Evolutionary conservation across 176 grass and related monocot species (phyloP), one percentile per base, ranked within the genome.

Genomic region (Alopecurus myosuroides): DNA sequence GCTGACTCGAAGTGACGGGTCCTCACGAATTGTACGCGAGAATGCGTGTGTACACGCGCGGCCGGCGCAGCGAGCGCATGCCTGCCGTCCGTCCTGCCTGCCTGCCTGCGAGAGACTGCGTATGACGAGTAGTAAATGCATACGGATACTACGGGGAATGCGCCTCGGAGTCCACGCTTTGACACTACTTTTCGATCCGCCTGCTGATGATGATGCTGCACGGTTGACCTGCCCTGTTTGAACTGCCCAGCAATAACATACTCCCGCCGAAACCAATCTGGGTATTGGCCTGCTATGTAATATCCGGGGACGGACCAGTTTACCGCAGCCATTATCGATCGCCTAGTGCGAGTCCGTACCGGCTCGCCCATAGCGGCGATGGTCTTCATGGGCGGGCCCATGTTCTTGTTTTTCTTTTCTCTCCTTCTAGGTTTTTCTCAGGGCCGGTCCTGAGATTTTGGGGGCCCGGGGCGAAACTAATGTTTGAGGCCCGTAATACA

Each of bases 1-100:
- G 44, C 74, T 87, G 82, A 85, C 69, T 80, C 77, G 82, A 89
- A 89, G 87, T 76, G 82, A 85, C 82, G 65, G 56, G 69, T 68
- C 77, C 81, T 84, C 9, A 3, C 26, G 77, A 78, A 72, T 81
- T 72, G 74, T 60, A 88, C 69, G 87, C 67, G 76, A 36, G 85
- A 40, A 70, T 70, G 64, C 35, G 40, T 77, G 72, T 77, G 15
- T 48, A n/a, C 35, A 61, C 36, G 78, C 77, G 37, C 80, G 81
- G 11, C 40, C 80, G 81, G 22, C 40, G 70, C 40, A 73, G 70
- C 41, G 70, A 73, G 40, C 41, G 70, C 70, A 73, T 73, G 42
- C 41, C 23, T 73, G 70, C 40, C 70, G 2, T 28, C 69, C 69
- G 3, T 46, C 41, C 26, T 49, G 39, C 69, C 12, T 19, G 69